Evolutionary conservation across 164 flowering plant species (phyloP).

Genomic region (Magnolia kwangsiensis): DNA sequence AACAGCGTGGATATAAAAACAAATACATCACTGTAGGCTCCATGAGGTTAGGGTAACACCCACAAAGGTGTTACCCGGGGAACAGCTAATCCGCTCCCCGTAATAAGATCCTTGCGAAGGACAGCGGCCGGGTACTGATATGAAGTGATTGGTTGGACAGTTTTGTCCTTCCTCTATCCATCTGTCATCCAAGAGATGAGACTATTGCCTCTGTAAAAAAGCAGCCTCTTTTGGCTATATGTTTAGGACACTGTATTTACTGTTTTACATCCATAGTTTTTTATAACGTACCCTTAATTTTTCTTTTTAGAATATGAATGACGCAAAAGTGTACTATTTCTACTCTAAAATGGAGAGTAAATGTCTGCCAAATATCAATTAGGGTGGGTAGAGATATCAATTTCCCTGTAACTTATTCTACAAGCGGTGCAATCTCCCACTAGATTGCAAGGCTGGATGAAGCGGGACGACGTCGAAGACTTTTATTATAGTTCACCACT

Average conservation of each 20-base stretch:
- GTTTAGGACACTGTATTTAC: not conserved
- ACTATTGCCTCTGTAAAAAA: not conserved
- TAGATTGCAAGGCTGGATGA: not conserved
- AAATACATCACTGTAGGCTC: no score
- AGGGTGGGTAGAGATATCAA: not conserved
- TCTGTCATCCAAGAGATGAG: slow-evolving; percentile 26
- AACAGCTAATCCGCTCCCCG: not conserved
- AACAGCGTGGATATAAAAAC: no score
- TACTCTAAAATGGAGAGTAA: no score
- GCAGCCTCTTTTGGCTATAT: not conserved
- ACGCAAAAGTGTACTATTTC: not conserved
- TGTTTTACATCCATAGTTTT: not conserved
- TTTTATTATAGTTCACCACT: not conserved
- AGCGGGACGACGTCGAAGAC: not conserved
- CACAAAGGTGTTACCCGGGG: no score
- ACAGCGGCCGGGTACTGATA: slow-evolving; percentile 32
- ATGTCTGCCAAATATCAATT: not conserved
- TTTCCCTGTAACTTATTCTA: not conserved
- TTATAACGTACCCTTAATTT: not conserved
- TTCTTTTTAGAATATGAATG: no score
- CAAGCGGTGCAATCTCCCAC: not conserved
- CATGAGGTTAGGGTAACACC: no score
- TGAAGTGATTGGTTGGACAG: slow-evolving; percentile 70
- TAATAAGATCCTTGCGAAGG: slow-evolving; percentile 30
- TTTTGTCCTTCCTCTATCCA: slow-evolving; percentile 38